Evolutionary conservation across 352 stramenopile species (phyloP), one percentile per base, ranked within the genome.

Genomic region (Paralagenidium karlingii): DNA sequence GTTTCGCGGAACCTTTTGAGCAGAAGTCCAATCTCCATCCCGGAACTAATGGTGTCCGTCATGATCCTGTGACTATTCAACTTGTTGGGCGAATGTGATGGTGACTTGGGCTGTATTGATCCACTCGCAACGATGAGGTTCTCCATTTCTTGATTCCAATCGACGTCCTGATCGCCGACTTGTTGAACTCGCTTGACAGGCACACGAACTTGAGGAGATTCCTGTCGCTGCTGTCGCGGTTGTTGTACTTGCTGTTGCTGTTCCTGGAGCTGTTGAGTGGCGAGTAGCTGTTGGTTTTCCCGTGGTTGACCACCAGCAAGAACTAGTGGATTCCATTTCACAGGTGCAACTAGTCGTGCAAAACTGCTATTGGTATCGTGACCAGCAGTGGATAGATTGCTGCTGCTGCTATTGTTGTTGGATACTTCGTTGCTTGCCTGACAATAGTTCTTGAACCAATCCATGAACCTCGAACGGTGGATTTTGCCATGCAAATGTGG

Each of bases 401-500:
- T 24, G 21, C 16, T 32, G 18, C 34, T 55, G 29, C 24, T 34
- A 40, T 16, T 51, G 49, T 27, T 53, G 30, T 13, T 51, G 27
- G 13, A 13, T 24, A 36, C 19, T 29, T 49, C 9, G 50, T 46
- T 43, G 64, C 48, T 43, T 65, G 48, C 7, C 43, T 31, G 11
- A 28, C 61, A 75, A 32, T 66, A 64, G 20, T 56, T 60, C 26
- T 51, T 55, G 20, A 75, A 51, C 50, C 57, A 68, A 2, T 45
- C 43, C 8, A 80, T 42, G 21, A 80, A 55, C 2, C 63, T 60
- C 1, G 51, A 55, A 33, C 54, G 62, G 25, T 49, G 47, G 24
- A 75, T 67, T 27, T 51, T 57, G 24, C 62, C 64, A 11, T 58
- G 55, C 7, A 53, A 41, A 12, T 51, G 51, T 0, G 67, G 56